Evolutionary conservation across 345 rosid genomes (phyloP).

Genomic region (Heritiera littoralis): DNA sequence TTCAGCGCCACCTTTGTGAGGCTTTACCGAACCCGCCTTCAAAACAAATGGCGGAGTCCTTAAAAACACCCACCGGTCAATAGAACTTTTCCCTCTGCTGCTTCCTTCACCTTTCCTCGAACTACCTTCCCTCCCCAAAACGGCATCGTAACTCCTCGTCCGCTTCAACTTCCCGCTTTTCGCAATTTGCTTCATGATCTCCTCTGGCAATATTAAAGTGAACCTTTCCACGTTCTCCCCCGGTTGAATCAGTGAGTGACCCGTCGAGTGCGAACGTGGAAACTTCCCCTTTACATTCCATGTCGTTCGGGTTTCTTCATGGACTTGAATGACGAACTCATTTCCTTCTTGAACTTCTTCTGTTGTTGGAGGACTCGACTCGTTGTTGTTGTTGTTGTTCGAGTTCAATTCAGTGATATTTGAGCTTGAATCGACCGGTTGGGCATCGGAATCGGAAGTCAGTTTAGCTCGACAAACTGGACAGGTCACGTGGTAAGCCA

Average conservation of each 20-base stretch:
- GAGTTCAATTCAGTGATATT: not conserved
- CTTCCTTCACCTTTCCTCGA: slow-evolving; percentile 24
- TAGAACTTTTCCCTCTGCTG: slow-evolving; percentile 24
- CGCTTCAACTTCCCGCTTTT: slow-evolving; percentile 38
- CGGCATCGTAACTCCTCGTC: slow-evolving; percentile 39
- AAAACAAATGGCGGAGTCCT: slow-evolving; percentile 34
- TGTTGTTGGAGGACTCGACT: not conserved
- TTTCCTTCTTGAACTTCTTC: slow-evolving; percentile 7
- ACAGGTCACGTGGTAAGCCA: slow-evolving; percentile 50
- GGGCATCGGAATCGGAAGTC: slow-evolving; percentile 25
- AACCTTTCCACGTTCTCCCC: slow-evolving; percentile 37
- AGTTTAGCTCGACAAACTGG: slow-evolving; percentile 64
- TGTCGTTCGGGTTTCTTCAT: slow-evolving; percentile 23
- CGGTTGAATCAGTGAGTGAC: slow-evolving; percentile 45
- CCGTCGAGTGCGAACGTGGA: slow-evolving; percentile 49
- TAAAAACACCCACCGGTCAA: slow-evolving; percentile 29
- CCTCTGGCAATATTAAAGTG: slow-evolving; percentile 52
- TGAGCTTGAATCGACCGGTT: not conserved
- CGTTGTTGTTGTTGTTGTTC: not conserved
- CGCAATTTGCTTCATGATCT: slow-evolving; percentile 31
- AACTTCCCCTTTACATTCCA: slow-evolving; percentile 31
- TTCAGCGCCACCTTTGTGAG: slow-evolving; percentile 19
- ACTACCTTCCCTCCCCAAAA: slow-evolving; percentile 31
- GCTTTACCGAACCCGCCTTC: slow-evolving; percentile 22
- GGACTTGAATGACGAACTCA: slow-evolving; percentile 36